These are phyloP conservation scores for Arthrinium phaeospermum DNA, from an alignment of 2,329 filamentous ascomycete genomes.

Conservation along the genomic window DNA sequence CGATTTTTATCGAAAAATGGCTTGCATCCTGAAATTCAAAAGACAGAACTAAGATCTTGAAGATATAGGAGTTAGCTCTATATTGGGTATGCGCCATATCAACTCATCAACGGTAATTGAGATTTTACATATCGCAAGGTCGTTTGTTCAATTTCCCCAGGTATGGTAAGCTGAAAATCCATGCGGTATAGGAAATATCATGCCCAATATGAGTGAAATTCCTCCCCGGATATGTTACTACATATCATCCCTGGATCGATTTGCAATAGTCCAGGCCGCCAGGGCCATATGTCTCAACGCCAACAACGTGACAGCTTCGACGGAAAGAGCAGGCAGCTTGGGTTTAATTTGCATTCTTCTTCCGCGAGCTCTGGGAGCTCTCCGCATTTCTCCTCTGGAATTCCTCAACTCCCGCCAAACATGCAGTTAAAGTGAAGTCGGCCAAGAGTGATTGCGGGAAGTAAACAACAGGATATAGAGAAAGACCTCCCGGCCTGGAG, in stretches of 20 bases:
- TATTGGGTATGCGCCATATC: too few relatives aligned
- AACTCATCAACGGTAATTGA: neutral
- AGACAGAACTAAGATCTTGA: too few relatives aligned
- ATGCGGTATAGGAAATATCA: neutral
- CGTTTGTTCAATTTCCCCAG: neutral
- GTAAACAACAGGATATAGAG: conserved; percentile 7
- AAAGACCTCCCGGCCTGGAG: neutral
- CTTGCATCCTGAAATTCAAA: neutral
- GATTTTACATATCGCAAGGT: neutral
- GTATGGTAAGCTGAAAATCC: neutral
- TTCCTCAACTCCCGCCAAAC: neutral
- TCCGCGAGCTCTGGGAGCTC: neutral
- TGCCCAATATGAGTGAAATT: neutral
- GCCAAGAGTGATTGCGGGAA: neutral
- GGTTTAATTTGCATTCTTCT: conserved; percentile 14
- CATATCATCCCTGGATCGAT: neutral
- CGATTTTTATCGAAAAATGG: neutral
- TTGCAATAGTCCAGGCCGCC: neutral
- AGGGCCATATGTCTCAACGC: conserved; percentile 10
- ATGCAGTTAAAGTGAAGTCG: conserved; percentile 5
- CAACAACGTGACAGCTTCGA: neutral
- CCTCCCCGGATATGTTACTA: neutral
- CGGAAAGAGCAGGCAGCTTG: conserved; percentile 2
- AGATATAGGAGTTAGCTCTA: too few relatives aligned
- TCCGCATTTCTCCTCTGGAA: neutral